Base-by-base conservation (phyloP, 164 flowering plant species). In the Stephania japonica region DNA sequence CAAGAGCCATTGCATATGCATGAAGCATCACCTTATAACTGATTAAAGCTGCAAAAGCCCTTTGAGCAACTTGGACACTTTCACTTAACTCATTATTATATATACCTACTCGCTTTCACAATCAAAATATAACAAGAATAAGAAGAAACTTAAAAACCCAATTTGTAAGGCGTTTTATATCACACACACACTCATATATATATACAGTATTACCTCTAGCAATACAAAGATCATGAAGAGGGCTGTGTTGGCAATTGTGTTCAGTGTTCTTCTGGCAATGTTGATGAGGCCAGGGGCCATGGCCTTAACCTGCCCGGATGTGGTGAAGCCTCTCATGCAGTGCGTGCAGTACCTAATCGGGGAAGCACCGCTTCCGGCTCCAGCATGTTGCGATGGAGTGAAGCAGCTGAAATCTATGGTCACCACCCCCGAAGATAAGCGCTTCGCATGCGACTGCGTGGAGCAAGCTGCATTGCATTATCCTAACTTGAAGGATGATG, bases 291-390 rank as follows among this genome's bases (percentile, higher is more conserved):
- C 5, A 56, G n/a, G 62, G 21, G 62, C 21, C 5, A 10, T 56
- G 32, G 77, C 66, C 9, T 8, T 77, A 42, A 78, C 27, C 6
- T 78, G 80, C 13, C 68, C 66, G 16, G 59, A 68, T 6, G 67
- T 72, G 10, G 70, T 47, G n/a, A 4, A 41, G 12, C 25, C 56
- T 12, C 16, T 75, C 44, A 47, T 53, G 27, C 66, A 65, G 23
- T 73, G 79, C 23, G n/a, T 77, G 41, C 42, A 74, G 6, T 74
- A 42, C 77, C 42, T 78, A 14, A 70, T 74, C 1, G 75, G 75
- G 7, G 16, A 18, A n/a, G 69, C 25, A 1, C 3, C 43, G 7
- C 32, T 14, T 16, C 76, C 76, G 9, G 65, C 69, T 24, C 27
- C 69, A 7, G 65, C 64, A 7, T 67, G 77, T 44, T 67, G 73